Percentiles rank a stretch among this genome's conserved stretches.
phyloP scores from a whole-genome alignment of 495 filamentous ascomycete species.

The Astrocystis sublimbata region DNA sequence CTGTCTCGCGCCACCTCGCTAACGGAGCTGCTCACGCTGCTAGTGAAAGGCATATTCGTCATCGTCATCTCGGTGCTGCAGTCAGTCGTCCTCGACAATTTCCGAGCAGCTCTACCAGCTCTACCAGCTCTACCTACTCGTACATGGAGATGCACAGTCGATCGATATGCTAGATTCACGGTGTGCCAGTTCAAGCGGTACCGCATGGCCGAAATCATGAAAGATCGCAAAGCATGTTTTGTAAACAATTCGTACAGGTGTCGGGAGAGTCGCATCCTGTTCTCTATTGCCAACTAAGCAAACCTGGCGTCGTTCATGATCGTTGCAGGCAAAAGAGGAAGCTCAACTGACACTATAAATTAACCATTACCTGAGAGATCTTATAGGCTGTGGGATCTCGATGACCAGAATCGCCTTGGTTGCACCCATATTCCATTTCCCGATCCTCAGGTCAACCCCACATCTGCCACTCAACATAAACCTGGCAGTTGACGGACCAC shows the following conservation, averaged over 20 bases:
- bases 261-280: background rate
- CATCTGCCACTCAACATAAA: conserved; percentile 5
- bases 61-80: background rate
- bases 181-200: conserved; percentile 6
- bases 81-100: no score
- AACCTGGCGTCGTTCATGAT: background rate
- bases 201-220: background rate
- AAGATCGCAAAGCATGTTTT: background rate
- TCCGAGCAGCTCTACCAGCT: no score
- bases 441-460: background rate
- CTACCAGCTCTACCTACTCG: no score
- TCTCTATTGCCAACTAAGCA: background rate
- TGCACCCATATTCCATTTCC: background rate
- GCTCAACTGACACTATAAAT: background rate
- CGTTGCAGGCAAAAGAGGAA: background rate
- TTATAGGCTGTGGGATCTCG: conserved; percentile 10
- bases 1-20: background rate
- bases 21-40: background rate
- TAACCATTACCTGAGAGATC: background rate
- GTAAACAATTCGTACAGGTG: no score
- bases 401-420: conserved; percentile 3
- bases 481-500: background rate
- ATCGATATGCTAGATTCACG: conserved; percentile 5
- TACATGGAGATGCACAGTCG: conserved; percentile 13
- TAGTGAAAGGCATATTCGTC: background rate